Base-by-base conservation (phyloP, 1,284 basidiomycete genomes). In the Pterulicium gracile region DNA sequence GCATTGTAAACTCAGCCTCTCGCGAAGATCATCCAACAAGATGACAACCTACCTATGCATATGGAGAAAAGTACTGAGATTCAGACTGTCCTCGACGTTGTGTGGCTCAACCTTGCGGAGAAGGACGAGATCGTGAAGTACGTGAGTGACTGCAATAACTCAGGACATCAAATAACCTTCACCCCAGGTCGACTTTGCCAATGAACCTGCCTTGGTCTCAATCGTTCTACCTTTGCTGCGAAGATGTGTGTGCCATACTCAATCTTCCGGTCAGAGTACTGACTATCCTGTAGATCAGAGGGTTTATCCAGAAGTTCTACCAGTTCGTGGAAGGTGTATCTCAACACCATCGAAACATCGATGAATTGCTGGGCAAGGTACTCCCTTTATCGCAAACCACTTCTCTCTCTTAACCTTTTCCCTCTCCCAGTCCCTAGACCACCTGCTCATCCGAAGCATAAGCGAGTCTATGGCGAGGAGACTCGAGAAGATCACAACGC, bases 271-370 rank as follows among this genome's bases (percentile, higher is more conserved):
- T 23, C 7, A n/a, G 22, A 40, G 44, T 12, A 20, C 42, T 41
- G 24, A 46, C 13, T 3, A 17, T 45, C 24, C 23, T 22, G 39
- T 56, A 89, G 81, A 92, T 98, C 50, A 83, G 93, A 27, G 79
- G 76, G 43, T 96, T 96, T 57, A 89, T 97, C 21, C 88, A 95
- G 55, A 91, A 93, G 57, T 98, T 98, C 68, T 97, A 98, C 62
- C 82, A 90, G 32, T 99, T 98, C 61, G 83, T 93, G 0, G 95
- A 98, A 54, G 95, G 94, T 1, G 88, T 96, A 5, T 81, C 85
- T 1, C 88, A 95, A 59, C 86, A 93, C 51, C 88, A 92, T 58
- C 75, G 88, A 34, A 90, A 95, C 59, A 89, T 96, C 20, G 95
- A 98, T 58, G 90, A 93, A 51, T 74, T 97, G 10, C 64, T 98